Evolutionary conservation across 257 asterid species (phyloP).

Genomic region (Paraleonurus japonicus): DNA sequence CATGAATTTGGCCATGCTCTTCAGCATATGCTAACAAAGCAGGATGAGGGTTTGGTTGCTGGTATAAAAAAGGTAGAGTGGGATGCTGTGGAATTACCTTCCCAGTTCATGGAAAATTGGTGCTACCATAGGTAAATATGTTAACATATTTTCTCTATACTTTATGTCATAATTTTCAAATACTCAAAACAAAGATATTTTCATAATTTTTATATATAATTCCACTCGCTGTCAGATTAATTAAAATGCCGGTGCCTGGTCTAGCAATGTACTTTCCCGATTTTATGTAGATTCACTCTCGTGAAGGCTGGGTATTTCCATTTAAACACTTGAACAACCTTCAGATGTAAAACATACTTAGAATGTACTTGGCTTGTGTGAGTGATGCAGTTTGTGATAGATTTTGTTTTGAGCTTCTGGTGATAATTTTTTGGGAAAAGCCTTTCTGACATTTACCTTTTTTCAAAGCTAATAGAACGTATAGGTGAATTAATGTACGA

Average conservation of each 20-base stretch:
- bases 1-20: constrained; percentile 99
- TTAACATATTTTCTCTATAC: background rate
- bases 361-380: background rate
- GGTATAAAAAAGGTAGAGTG: constrained; percentile 92
- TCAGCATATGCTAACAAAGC: constrained; percentile 97
- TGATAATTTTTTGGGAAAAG: background rate
- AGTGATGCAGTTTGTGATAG: background rate
- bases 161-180: background rate
- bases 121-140: constrained; percentile 82
- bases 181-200: background rate
- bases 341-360: background rate
- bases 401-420: background rate
- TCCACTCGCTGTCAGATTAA: background rate
- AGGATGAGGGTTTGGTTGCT: constrained; percentile 98
- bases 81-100: constrained; percentile 99
- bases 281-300: constrained; percentile 11
- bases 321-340: background rate
- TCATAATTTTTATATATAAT: background rate
- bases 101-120: constrained; percentile 99
- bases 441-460: background rate
- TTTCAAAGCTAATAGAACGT: background rate
- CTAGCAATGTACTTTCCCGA: background rate
- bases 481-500: constrained; percentile 1
- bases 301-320: background rate
- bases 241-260: background rate